Conservation (phyloP, 345 rosid genomes). For the Camelina laxa region DNA sequence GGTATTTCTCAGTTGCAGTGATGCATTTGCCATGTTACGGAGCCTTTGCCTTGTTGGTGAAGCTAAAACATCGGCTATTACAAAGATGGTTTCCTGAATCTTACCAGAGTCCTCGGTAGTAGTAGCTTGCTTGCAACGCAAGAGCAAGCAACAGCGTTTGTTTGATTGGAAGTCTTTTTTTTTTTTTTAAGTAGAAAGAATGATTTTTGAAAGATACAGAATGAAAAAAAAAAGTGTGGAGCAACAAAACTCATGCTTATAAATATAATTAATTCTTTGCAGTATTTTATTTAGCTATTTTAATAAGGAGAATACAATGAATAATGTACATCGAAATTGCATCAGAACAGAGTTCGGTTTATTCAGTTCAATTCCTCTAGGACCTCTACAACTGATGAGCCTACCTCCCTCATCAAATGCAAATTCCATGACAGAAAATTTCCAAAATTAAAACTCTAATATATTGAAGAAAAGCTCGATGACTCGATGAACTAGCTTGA, state of each 20-base stretch:
- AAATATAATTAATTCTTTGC: conserved; percentile 39
- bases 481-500: too few species aligned
- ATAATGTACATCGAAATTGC: too few species aligned
- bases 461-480: too few species aligned
- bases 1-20: conserved; percentile 85
- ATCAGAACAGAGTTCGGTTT: conserved; percentile 46
- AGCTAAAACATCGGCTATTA: conserved; percentile 67
- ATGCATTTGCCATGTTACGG: conserved; percentile 94
- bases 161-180: conserved; percentile 20
- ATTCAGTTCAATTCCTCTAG: too few species aligned
- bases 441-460: too few species aligned
- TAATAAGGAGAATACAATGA: too few species aligned
- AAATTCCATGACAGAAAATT: too few species aligned
- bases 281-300: too few species aligned
- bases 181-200: conserved; percentile 23
- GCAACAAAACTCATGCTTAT: conserved; percentile 36
- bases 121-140: conserved; percentile 1
- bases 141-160: conserved; percentile 23
- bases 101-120: conserved; percentile 54
- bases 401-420: too few species aligned
- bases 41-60: conserved; percentile 60
- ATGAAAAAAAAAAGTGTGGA: conserved; percentile 26
- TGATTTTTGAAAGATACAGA: conserved; percentile 32
- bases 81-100: conserved; percentile 78
- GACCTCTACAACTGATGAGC: too few species aligned